These are phyloP conservation scores for Fusarium nanum DNA, from an alignment of 2,329 filamentous ascomycete genomes.

Conservation along the genomic window DNA sequence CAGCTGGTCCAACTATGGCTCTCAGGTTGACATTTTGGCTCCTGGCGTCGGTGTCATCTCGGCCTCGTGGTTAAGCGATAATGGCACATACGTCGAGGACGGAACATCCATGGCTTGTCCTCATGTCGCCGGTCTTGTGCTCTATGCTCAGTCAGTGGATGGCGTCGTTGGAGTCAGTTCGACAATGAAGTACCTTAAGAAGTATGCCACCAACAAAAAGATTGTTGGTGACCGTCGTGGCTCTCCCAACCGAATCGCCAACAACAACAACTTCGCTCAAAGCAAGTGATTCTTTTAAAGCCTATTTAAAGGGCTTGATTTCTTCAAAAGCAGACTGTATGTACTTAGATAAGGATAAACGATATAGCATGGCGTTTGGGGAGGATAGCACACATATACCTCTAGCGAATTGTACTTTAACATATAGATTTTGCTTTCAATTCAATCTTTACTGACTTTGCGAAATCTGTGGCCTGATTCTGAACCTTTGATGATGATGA, in stretches of 20 bases:
- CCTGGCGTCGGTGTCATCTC: slow-evolving; percentile 61
- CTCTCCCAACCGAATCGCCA: slow-evolving; percentile 61
- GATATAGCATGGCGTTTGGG: slow-evolving; percentile 23
- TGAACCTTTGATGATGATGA: neutral
- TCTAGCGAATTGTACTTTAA: slow-evolving; percentile 7
- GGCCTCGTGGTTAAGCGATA: slow-evolving; percentile 59
- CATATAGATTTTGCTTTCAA: slow-evolving; percentile 1
- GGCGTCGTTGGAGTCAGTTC: slow-evolving; percentile 48
- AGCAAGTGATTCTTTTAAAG: slow-evolving; percentile 15
- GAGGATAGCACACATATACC: neutral
- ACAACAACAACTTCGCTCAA: slow-evolving; percentile 56
- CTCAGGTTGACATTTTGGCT: slow-evolving; percentile 61
- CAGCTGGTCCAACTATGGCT: slow-evolving; percentile 64
- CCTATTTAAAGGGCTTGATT: neutral
- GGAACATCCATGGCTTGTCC: slow-evolving; percentile 74
- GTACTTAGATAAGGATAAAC: neutral
- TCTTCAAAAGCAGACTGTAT: neutral
- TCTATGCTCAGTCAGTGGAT: slow-evolving; percentile 60
- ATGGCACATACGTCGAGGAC: slow-evolving; percentile 59
- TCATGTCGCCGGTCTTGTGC: slow-evolving; percentile 69
- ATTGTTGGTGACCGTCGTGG: slow-evolving; percentile 53
- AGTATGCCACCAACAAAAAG: slow-evolving; percentile 55
- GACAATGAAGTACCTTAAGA: slow-evolving; percentile 56
- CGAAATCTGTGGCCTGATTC: neutral
- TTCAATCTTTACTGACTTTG: slow-evolving; percentile 13